These are phyloP conservation scores for Epichloe bromicola DNA, from an alignment of 2,329 filamentous ascomycete species.

Conservation along the genomic window DNA sequence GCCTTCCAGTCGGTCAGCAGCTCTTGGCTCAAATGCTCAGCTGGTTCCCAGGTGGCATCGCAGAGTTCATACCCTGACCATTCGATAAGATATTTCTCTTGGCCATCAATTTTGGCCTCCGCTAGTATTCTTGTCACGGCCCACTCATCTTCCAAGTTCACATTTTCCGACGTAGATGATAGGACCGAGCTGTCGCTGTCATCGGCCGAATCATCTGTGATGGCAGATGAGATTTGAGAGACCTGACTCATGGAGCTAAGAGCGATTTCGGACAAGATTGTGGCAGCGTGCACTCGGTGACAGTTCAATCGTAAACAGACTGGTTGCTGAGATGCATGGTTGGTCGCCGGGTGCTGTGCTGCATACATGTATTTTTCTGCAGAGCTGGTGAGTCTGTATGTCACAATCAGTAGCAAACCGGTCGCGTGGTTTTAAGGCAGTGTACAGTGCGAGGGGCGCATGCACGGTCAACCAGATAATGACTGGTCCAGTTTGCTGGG, in stretches of 20 bases:
- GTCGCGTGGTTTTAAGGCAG: neutral
- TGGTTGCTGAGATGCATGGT: neutral
- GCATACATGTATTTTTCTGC: neutral
- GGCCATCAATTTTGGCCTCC: slow-evolving; percentile 21
- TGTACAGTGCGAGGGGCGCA: neutral
- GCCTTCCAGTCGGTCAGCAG: slow-evolving; percentile 31
- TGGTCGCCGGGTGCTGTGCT: neutral
- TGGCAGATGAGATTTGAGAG: neutral
- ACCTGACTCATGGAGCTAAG: neutral
- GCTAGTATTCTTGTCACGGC: slow-evolving; percentile 38
- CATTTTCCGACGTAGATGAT: slow-evolving; percentile 20
- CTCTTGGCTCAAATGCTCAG: slow-evolving; percentile 25
- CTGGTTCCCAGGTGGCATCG: slow-evolving; percentile 38
- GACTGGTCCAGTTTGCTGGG: no score
- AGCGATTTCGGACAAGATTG: neutral
- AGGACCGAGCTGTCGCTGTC: slow-evolving; percentile 18
- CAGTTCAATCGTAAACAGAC: neutral
- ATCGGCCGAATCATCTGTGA: neutral
- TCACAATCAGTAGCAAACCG: no score
- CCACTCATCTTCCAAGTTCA: slow-evolving; percentile 30
- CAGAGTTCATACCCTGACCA: slow-evolving; percentile 24
- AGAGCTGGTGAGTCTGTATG: neutral
- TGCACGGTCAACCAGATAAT: neutral
- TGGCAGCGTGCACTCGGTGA: neutral
- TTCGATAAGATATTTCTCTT: slow-evolving; percentile 20